Percentiles rank a stretch among this genome's conserved stretches.
Conservation (phyloP, 2,329 filamentous ascomycete species). For the Fusarium sambucinum region DNA sequence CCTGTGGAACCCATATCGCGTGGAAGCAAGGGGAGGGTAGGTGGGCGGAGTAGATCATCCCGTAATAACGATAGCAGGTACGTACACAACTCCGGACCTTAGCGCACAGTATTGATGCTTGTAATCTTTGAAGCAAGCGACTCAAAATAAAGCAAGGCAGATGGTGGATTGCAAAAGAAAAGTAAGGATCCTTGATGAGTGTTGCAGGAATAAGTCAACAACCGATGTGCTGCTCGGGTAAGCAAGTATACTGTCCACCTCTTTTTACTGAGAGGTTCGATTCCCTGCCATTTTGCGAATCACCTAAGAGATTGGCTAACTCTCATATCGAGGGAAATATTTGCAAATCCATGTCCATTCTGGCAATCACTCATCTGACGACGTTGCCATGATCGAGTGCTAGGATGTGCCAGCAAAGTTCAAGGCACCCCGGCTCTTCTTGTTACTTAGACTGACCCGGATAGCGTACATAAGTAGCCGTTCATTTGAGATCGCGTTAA, state of each 20-base stretch:
- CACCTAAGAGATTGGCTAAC: background rate
- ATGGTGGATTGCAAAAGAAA: background rate
- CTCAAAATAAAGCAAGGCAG: background rate
- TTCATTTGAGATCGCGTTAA: conserved; percentile 44
- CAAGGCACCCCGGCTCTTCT: conserved; percentile 16
- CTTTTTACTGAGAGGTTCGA: too few relatives aligned
- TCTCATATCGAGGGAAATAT: conserved; percentile 6
- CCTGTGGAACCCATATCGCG: conserved; percentile 35
- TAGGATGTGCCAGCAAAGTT: conserved; percentile 9
- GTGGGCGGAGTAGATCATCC: conserved; percentile 40
- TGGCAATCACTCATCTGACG: conserved; percentile 13
- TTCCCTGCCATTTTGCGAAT: background rate
- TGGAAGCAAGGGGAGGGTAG: conserved; percentile 44
- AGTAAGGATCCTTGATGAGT: background rate
- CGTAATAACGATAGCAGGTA: conserved; percentile 23
- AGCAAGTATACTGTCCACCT: background rate
- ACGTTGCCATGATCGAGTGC: conserved; percentile 16
- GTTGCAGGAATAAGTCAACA: background rate
- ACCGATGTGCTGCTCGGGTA: background rate
- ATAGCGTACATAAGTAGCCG: conserved; percentile 27
- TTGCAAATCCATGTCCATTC: conserved; percentile 29
- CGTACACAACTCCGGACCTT: conserved; percentile 10
- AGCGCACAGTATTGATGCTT: conserved; percentile 10
- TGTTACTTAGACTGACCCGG: conserved; percentile 25
- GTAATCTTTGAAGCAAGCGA: conserved; percentile 6